Base-by-base conservation (phyloP, 2,329 filamentous ascomycete species). In the Diaporthe destruens region DNA sequence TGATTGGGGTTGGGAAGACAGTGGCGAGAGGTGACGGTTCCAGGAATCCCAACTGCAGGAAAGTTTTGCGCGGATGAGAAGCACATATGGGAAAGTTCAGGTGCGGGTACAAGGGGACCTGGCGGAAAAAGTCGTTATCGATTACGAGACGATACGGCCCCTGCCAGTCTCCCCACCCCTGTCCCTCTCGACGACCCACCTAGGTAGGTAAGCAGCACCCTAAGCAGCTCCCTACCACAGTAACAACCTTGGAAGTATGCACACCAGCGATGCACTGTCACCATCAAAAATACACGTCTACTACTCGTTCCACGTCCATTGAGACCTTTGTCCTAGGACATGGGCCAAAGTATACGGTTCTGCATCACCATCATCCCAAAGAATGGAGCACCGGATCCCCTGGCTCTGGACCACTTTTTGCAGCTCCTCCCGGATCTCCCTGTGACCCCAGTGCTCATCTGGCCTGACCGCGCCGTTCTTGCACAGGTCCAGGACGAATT, bases 61-160 rank as follows among this genome's bases (percentile, higher is more conserved):
- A 66, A 66, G 61, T 53, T 66, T 66, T 66, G 61, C 61, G 47
- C 47, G 16, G 29, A 39, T 53, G 61, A 66, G 44, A 66, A 39
- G 61, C 32, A 39, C 61, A 12, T 8, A 18, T 66, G 61, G 61
- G 44, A 66, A 39, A 66, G 44, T 51, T 39, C 32, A 39, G 20
- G 29, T 25, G 61, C 61, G 61, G 61, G 44, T 25, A 42, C 61
- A 66, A 20, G 61, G 61, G 61, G 32, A 39, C 61, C 36, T 39
- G 32, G 39, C 61, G 32, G 61, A 66, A 66, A 66, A 66, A 66
- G 61, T 66, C 47, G 61, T 66, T 66, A 66, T 66, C 61, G 61
- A 66, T 66, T 66, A 29, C 20, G 61, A 66, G 47, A 47, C 61
- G 61, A 53, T 49, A 51, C 39, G 23, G 53, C 29, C 61, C 61